phyloP scores from a whole-genome alignment of 2,329 filamentous ascomycete species.

The Blumeriella jaapii region DNA sequence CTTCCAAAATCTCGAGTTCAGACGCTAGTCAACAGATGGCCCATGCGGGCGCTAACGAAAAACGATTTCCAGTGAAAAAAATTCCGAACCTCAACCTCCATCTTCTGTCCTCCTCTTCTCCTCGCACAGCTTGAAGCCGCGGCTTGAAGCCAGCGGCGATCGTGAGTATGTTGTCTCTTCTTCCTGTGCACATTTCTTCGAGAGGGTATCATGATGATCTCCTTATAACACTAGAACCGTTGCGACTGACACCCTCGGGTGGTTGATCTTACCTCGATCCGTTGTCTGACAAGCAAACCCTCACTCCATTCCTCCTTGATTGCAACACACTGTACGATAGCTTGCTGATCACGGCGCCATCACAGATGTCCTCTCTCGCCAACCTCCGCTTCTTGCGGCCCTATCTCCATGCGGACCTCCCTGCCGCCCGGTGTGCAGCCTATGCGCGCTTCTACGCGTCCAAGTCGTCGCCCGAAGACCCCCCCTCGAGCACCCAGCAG shows the following conservation, averaged over 20 bases:
- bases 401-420: constrained; percentile 35
- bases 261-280: constrained; percentile 41
- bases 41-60: constrained; percentile 14
- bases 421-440: constrained; percentile 28
- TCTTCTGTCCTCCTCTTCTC: too few relatives aligned
- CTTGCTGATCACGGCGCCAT: constrained; percentile 13
- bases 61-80: too few relatives aligned
- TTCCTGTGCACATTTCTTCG: background rate
- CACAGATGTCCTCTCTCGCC: constrained; percentile 34
- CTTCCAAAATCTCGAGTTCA: too few relatives aligned
- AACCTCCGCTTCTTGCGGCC: constrained; percentile 44
- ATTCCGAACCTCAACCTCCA: too few relatives aligned
- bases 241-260: constrained; percentile 43
- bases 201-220: constrained; percentile 36
- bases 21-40: constrained; percentile 16
- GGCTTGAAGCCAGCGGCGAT: constrained; percentile 8
- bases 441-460: constrained; percentile 38
- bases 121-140: constrained; percentile 8
- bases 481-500: too few relatives aligned
- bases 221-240: constrained; percentile 43
- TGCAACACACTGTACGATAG: constrained; percentile 3
- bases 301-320: constrained; percentile 5
- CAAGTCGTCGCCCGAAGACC: constrained; percentile 5
- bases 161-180: constrained; percentile 10
- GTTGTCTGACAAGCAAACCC: constrained; percentile 34